Base-by-base conservation (phyloP, 306 rosid species). In the Begonia peltatifolia region DNA sequence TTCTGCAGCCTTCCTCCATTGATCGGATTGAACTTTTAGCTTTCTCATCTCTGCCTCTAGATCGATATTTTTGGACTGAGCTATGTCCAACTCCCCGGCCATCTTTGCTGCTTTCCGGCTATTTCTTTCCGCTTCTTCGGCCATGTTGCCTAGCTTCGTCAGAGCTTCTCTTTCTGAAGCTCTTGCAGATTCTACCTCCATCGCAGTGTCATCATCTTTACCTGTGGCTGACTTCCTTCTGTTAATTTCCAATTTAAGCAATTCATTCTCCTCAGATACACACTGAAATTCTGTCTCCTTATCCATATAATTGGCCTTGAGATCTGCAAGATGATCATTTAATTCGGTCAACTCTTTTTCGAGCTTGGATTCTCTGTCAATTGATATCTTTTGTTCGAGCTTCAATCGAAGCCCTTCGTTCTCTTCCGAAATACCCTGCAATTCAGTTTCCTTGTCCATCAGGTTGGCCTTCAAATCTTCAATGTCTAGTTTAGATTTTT, bases 1-100 rank as follows among this genome's bases (percentile, higher is more conserved):
- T 53, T 92, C 99, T 2, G 99, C 99, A 6, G 99, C 99, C 58
- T 92, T 92, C 65, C 96, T 86, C 96, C 94, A 92, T 52, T 92
- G 99, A 65, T 86, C 93, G 12, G 93, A 81, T 58, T 92, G 99
- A 54, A 92, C 96, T 69, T 79, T 86, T 13, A 92, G 64, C 67
- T 75, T 79, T 76, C 94, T 77, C 53, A 92, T 60, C 56, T 92
- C 99, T 0, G 79, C 71, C 69, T 86, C 99, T 85, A 79, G 70
- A 57, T 92, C 96, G 1, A 71, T 70, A 53, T 74, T 83, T 6
- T 74, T 78, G 12, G 58, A 75, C 60, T 87, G 94, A 7, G 79
- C 79, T 9, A 47, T 30, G 2, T 30, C 38, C 38, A 30, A 30
- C 38, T 30, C 38, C 9, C 38, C 38, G 5, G 75, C 83, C 15